phyloP scores from a whole-genome alignment of 768 basidiomycete genomes.

The Serpula lacrymans region DNA sequence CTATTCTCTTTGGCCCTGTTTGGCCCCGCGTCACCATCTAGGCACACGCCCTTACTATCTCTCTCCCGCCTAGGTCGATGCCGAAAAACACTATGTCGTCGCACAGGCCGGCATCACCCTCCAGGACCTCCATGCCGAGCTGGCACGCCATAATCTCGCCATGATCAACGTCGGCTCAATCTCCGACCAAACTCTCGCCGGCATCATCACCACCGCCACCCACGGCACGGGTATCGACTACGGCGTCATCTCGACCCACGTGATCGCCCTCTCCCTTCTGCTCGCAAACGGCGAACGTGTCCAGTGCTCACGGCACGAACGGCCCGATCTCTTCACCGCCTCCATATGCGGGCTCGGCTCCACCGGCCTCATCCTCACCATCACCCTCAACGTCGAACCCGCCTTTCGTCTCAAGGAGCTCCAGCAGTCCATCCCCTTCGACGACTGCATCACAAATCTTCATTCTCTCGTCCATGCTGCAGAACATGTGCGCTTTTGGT shows the following conservation, averaged over 20 bases:
- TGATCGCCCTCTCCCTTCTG: conserved; percentile 70
- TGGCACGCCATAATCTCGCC: conserved; percentile 68
- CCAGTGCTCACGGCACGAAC: conserved; percentile 59
- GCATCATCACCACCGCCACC: conserved; percentile 90
- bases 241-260: conserved; percentile 79
- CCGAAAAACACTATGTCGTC: conserved; percentile 60
- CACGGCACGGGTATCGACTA: conserved; percentile 86
- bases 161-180: conserved; percentile 95
- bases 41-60: conserved; percentile 5
- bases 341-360: conserved; percentile 88
- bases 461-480: conserved; percentile 57
- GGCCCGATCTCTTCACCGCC: conserved; percentile 79
- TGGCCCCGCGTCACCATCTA: conserved; percentile 3
- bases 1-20: conserved; percentile 11
- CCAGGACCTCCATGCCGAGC: conserved; percentile 63
- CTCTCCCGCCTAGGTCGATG: conserved; percentile 53
- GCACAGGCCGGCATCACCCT: conserved; percentile 81
- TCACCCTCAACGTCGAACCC: conserved; percentile 75
- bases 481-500: conserved; percentile 93
- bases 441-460: conserved; percentile 55
- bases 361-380: conserved; percentile 82
- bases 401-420: conserved; percentile 79
- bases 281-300: conserved; percentile 73
- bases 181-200: conserved; percentile 92
- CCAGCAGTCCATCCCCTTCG: conserved; percentile 60